These are phyloP conservation scores for Alternaria burnsii DNA, from an alignment of 2,329 filamentous ascomycete genomes.

Conservation along the genomic window DNA sequence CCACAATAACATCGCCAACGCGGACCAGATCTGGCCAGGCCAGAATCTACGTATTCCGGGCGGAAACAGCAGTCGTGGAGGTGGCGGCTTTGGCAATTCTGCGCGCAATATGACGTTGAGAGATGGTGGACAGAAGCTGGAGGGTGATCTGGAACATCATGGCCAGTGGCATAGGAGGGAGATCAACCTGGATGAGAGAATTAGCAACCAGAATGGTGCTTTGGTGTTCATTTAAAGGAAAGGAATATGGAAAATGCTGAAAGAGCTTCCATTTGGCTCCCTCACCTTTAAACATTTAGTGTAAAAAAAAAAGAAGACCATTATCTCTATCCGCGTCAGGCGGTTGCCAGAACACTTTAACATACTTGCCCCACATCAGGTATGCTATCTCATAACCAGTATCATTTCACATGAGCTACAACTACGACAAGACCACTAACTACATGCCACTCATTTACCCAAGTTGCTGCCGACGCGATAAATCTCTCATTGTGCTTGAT, in stretches of 20 bases:
- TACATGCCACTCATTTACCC: neutral
- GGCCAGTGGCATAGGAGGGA: slow-evolving; percentile 32
- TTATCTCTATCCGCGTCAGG: neutral
- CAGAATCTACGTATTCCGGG: slow-evolving; percentile 37
- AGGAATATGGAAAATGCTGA: neutral
- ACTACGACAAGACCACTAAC: neutral
- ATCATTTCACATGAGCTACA: neutral
- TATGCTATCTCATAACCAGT: neutral
- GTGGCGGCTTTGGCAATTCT: slow-evolving; percentile 25
- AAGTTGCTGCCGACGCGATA: neutral
- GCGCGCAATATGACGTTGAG: slow-evolving; percentile 33
- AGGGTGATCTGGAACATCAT: slow-evolving; percentile 28
- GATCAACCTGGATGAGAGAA: slow-evolving; percentile 37
- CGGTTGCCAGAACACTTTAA: neutral
- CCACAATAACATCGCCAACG: slow-evolving; percentile 38
- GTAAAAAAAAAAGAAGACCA: neutral
- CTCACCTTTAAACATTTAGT: neutral
- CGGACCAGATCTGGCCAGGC: slow-evolving; percentile 40
- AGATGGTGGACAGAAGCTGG: slow-evolving; percentile 33
- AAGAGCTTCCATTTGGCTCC: neutral
- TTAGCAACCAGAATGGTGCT: slow-evolving; percentile 34
- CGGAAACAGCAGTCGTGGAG: slow-evolving; percentile 25
- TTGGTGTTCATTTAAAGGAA: slow-evolving; percentile 32
- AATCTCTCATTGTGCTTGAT: neutral
- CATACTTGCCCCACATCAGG: neutral